Evolutionary conservation across 2,329 filamentous ascomycete species (phyloP), one percentile per base, ranked within the genome.

Genomic region (Aulographum hederae): DNA sequence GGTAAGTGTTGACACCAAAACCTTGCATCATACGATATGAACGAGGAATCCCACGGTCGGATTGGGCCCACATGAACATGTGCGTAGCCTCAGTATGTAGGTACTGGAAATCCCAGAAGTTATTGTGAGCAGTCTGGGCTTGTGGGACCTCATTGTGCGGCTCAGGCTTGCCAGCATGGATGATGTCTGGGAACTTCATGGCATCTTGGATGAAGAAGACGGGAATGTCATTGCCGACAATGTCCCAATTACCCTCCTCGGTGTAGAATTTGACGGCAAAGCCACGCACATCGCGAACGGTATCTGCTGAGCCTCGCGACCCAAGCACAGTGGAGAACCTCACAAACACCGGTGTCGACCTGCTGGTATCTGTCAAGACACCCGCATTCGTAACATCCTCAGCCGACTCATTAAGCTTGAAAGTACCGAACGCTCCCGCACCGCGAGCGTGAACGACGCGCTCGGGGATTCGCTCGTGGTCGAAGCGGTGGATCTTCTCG

Each of bases 1-100:
- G 77, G 43, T 63, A 86, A 0, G 80, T 85, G 52, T 86, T 84
- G 41, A 86, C 79, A 33, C 79, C 78, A 35, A 85, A 86, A 0
- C 79, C 79, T 41, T 86, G 77, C 75, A 86, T 84, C 77, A 84
- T 84, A 16, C 79, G 71, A 53, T 65, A 84, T 0, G 74, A 80
- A 2, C 76, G 67, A 2, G 78, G 78, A 34, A 81, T 81, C 0
- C 63, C 62, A 18, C 77, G 65, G 46, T 84, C 79, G 6, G 69
- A 77, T 73, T 82, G 79, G 18, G 71, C 58, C 78, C 78, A 85
- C 61, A 79, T 70, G 41, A 69, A 77, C 74, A 81, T 82, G 48
- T 84, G 77, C 0, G 76, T 80, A 0, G 75, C 67, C 47, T 86
- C 77, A 0, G 69, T 58, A 43, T 82, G 72, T 38, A 74, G 51